A percentile compares a stretch with the other conserved stretches of the same genome.
These are phyloP conservation scores for Trichoderma semiorbis DNA, from an alignment of 2,329 filamentous ascomycete species.

Conservation along the genomic window DNA sequence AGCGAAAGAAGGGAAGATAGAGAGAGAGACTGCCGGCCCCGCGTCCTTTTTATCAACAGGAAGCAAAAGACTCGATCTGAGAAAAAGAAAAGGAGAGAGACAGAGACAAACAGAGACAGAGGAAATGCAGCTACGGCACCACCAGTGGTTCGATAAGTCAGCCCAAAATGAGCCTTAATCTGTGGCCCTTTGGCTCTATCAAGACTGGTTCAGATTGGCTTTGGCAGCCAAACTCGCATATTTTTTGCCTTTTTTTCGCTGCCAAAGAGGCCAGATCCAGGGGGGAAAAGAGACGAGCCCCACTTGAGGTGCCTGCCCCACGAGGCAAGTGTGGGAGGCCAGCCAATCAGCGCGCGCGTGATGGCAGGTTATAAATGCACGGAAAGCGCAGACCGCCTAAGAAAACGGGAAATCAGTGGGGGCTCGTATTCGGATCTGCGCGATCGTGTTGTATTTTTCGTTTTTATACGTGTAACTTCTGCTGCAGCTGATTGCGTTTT, in stretches of 20 bases:
- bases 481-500: neutral
- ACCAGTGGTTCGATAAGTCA: conserved; percentile 18
- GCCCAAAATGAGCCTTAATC: conserved; percentile 13
- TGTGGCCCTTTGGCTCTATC: neutral
- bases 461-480: neutral
- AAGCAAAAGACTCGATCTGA: neutral
- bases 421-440: conserved; percentile 11
- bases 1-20: neutral
- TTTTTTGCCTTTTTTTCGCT: conserved; percentile 7
- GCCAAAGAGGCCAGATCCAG: conserved; percentile 1
- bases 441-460: neutral
- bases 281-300: neutral
- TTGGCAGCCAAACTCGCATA: neutral
- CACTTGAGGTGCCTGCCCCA: neutral
- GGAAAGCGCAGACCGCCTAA: conserved; percentile 7
- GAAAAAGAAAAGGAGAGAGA: neutral
- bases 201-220: neutral
- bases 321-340: neutral
- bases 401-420: neutral
- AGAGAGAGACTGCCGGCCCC: neutral
- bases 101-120: neutral
- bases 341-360: neutral
- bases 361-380: neutral
- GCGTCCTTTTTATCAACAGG: conserved; percentile 11
- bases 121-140: neutral